Evolutionary conservation across 257 asterid genomes (phyloP).

Genomic region (Parsonsia alboflavescens): DNA sequence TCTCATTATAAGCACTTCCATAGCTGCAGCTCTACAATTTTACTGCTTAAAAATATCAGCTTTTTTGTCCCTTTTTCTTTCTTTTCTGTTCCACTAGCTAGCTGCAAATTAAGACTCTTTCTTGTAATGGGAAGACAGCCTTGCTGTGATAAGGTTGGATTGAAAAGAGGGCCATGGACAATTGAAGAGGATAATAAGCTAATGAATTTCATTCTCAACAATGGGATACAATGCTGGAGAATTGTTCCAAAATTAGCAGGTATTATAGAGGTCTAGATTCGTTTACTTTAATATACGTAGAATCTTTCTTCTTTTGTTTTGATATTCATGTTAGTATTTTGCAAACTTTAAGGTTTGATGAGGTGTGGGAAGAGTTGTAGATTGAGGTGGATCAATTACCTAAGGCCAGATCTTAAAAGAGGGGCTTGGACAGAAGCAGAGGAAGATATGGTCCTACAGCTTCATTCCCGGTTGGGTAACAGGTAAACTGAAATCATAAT

Average conservation of each 20-base stretch:
- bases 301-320: neutral
- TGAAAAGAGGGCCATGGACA: slow-evolving; percentile 85
- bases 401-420: slow-evolving; percentile 82
- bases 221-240: slow-evolving; percentile 85
- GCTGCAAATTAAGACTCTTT: too few relatives aligned
- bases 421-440: slow-evolving; percentile 77
- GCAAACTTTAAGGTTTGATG: slow-evolving; percentile 46
- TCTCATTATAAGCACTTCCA: slow-evolving; percentile 28
- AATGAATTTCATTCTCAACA: slow-evolving; percentile 71
- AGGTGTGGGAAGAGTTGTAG: slow-evolving; percentile 91
- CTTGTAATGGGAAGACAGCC: slow-evolving; percentile 76
- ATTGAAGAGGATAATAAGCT: slow-evolving; percentile 79
- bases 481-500: slow-evolving; percentile 32
- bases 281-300: neutral
- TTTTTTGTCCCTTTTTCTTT: neutral
- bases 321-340: neutral
- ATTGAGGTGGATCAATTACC: slow-evolving; percentile 80
- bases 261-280: neutral
- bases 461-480: slow-evolving; percentile 74
- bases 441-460: slow-evolving; percentile 76
- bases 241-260: slow-evolving; percentile 82
- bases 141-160: slow-evolving; percentile 70
- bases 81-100: too few relatives aligned
- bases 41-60: neutral
- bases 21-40: slow-evolving; percentile 19